These are phyloP conservation scores for Vanilla planifolia DNA, from an alignment of 106 monocot genomes.

Conservation along the genomic window DNA sequence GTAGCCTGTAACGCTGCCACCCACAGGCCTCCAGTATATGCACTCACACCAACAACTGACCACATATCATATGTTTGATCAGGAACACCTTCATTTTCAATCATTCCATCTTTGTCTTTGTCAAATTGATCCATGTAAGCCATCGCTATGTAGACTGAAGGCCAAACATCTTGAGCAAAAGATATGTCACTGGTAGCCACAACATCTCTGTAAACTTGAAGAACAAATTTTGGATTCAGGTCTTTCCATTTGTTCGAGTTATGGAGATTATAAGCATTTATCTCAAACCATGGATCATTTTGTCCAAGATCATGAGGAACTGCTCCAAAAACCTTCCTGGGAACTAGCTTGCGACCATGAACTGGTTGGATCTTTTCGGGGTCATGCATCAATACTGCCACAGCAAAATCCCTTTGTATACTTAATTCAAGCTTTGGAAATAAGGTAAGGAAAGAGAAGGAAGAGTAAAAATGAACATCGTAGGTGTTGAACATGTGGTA, in stretches of 20 bases:
- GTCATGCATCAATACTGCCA: constrained; percentile 58
- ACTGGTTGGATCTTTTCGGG: constrained; percentile 36
- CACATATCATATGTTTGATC: constrained; percentile 81
- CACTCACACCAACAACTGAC: constrained; percentile 57
- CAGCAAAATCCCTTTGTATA: constrained; percentile 68
- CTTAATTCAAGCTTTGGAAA: constrained; percentile 72
- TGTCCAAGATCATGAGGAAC: constrained; percentile 68
- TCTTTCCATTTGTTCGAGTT: constrained; percentile 59
- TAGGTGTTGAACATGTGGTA: constrained; percentile 97
- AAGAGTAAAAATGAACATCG: constrained; percentile 97
- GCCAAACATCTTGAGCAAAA: constrained; percentile 61
- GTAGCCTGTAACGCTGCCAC: constrained; percentile 68
- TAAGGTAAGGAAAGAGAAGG: constrained; percentile 59
- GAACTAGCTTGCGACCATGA: constrained; percentile 17
- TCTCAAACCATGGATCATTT: constrained; percentile 66
- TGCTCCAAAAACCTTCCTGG: constrained; percentile 60
- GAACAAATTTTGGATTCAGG: constrained; percentile 62
- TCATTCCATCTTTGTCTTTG: constrained; percentile 66
- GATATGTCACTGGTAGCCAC: constrained; percentile 43
- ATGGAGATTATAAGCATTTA: constrained; percentile 50
- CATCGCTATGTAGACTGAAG: constrained; percentile 59
- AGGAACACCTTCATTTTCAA: constrained; percentile 67
- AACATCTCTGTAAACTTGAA: constrained; percentile 61
- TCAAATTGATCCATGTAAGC: constrained; percentile 86
- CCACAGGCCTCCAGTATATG: constrained; percentile 71